Evolutionary conservation across 176 grass and related monocot species (phyloP).

Genomic region (Dactylis glomerata): DNA sequence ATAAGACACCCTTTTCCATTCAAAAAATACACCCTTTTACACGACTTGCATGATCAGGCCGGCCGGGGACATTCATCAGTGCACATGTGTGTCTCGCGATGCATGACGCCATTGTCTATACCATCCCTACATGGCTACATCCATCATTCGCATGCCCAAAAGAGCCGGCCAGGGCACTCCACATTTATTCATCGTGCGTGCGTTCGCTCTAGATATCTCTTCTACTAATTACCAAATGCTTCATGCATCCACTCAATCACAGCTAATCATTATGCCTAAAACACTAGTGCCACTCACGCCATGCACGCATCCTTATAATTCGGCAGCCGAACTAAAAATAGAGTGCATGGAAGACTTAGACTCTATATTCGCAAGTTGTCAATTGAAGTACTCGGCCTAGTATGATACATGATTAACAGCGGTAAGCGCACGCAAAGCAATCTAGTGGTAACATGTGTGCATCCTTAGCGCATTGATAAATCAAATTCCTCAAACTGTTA

Average conservation of each 20-base stretch:
- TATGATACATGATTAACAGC: background rate
- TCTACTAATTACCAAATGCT: background rate
- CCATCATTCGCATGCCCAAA: constrained; percentile 16
- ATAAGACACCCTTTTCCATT: background rate
- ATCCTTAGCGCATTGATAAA: background rate
- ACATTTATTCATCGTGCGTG: constrained; percentile 9
- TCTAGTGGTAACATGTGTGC: background rate
- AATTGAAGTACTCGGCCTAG: background rate
- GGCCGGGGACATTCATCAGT: background rate
- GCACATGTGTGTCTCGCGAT: background rate
- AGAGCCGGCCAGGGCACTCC: background rate
- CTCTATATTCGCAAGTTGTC: background rate
- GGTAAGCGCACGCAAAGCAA: background rate
- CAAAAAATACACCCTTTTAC: background rate
- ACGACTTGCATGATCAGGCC: background rate
- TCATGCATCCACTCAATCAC: background rate
- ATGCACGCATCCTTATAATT: background rate
- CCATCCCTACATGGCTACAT: background rate
- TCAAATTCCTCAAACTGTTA: background rate
- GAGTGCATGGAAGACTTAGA: background rate
- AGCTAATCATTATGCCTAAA: background rate
- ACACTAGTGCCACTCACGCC: background rate
- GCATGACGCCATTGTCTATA: background rate
- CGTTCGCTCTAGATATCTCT: background rate
- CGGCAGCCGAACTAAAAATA: background rate